Percentiles rank a stretch among this genome's conserved stretches.
phyloP scores from a whole-genome alignment of 805 yeast genomes.

The Sugiyamaella marilandica region DNA sequence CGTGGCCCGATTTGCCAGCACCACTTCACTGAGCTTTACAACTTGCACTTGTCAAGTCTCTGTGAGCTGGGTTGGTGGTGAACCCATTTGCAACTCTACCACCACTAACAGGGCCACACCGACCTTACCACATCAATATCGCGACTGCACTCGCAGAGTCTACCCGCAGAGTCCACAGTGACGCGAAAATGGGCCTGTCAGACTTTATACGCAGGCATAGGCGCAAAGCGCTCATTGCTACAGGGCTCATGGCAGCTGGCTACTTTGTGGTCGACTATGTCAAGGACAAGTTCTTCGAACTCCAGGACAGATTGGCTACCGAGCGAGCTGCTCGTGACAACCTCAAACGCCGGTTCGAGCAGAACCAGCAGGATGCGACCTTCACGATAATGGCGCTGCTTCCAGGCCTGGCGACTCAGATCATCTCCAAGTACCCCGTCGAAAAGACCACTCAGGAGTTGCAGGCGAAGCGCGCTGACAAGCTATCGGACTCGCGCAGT shows the following conservation, averaged over 20 bases:
- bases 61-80: no score
- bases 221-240: slow-evolving; percentile 40
- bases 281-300: slow-evolving; percentile 42
- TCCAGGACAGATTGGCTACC: slow-evolving; percentile 48
- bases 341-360: slow-evolving; percentile 77
- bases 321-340: slow-evolving; percentile 61
- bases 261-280: slow-evolving; percentile 44
- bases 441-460: slow-evolving; percentile 68
- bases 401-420: slow-evolving; percentile 67
- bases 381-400: slow-evolving; percentile 77
- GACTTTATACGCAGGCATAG: slow-evolving; percentile 43
- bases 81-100: no score
- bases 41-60: no score
- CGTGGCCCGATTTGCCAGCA: no score
- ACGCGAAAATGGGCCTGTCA: slow-evolving; percentile 20
- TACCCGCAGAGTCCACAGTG: neutral
- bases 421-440: slow-evolving; percentile 58
- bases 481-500: slow-evolving; percentile 1
- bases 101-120: no score
- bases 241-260: slow-evolving; percentile 43
- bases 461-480: slow-evolving; percentile 48
- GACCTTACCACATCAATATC: no score
- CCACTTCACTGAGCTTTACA: no score
- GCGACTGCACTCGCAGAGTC: neutral
- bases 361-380: slow-evolving; percentile 86